phyloP scores from a whole-genome alignment of 2,329 filamentous ascomycete species.

The Colletotrichum sp. region DNA sequence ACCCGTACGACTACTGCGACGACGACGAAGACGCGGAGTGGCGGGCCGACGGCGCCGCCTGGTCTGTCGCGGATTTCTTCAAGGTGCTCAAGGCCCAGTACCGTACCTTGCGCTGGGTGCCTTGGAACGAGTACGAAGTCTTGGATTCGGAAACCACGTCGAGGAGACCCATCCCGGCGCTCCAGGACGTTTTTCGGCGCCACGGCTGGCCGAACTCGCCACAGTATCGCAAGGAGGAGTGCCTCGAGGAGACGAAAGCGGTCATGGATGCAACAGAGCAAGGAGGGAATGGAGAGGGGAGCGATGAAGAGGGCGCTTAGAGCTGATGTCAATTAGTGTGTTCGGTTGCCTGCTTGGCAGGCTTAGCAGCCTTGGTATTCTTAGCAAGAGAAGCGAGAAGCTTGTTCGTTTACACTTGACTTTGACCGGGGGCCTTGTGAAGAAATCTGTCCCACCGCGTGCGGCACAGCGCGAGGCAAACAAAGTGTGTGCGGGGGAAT shows the following conservation, averaged over 20 bases:
- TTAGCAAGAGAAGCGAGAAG: background rate
- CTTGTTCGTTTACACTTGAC: background rate
- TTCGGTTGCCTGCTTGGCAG: background rate
- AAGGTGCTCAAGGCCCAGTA: constrained; percentile 29
- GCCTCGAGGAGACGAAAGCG: background rate
- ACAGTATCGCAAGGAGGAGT: constrained; percentile 31
- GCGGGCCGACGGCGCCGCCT: constrained; percentile 26
- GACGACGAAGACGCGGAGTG: constrained; percentile 27
- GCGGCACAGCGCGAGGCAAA: background rate
- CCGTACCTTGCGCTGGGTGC: constrained; percentile 24
- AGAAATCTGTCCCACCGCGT: background rate
- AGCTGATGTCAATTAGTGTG: background rate
- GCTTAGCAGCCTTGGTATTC: background rate
- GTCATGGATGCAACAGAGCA: background rate
- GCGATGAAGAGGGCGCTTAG: background rate
- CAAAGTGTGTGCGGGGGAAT: background rate
- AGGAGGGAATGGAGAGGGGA: background rate
- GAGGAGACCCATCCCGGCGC: constrained; percentile 2
- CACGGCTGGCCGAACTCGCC: constrained; percentile 35
- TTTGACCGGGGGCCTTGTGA: background rate
- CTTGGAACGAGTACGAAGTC: constrained; percentile 23
- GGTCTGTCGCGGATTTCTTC: constrained; percentile 27
- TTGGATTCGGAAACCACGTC: constrained; percentile 18
- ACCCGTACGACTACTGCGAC: constrained; percentile 26
- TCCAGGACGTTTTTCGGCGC: constrained; percentile 31